phyloP scores from a whole-genome alignment of 768 basidiomycete species.

The Suillus tomentosus region DNA sequence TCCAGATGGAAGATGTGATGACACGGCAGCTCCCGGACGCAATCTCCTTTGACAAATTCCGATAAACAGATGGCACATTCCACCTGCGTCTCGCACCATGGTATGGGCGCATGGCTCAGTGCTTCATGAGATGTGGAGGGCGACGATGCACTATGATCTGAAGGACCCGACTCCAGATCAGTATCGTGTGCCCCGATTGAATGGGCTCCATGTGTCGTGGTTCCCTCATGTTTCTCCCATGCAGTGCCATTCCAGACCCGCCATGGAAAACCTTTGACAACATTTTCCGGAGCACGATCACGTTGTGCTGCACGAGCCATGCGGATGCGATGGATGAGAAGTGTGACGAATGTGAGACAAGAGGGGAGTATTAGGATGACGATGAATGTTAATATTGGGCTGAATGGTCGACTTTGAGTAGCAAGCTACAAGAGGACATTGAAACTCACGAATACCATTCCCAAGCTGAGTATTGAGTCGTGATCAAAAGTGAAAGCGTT shows the following conservation, averaged over 20 bases:
- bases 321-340: slow-evolving; percentile 87
- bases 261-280: slow-evolving; percentile 80
- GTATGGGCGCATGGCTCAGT: slow-evolving; percentile 37
- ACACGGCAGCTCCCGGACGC: slow-evolving; percentile 89
- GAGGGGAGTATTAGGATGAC: slow-evolving; percentile 90
- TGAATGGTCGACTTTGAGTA: slow-evolving; percentile 31
- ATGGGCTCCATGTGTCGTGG: slow-evolving; percentile 29
- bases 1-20: slow-evolving; percentile 93
- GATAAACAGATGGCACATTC: slow-evolving; percentile 95
- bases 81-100: slow-evolving; percentile 79
- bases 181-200: slow-evolving; percentile 26
- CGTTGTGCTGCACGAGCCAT: slow-evolving; percentile 79
- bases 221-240: slow-evolving; percentile 74
- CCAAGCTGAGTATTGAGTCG: slow-evolving; percentile 80
- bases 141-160: slow-evolving; percentile 22
- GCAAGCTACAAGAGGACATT: slow-evolving; percentile 7
- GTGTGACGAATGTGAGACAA: slow-evolving; percentile 83
- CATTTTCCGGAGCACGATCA: slow-evolving; percentile 80
- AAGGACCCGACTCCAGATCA: slow-evolving; percentile 42
- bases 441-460: slow-evolving; percentile 85
- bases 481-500: slow-evolving; percentile 76
- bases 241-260: slow-evolving; percentile 78
- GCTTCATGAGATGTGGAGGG: slow-evolving; percentile 29
- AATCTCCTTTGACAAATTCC: slow-evolving; percentile 84
- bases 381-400: slow-evolving; percentile 84